A percentile compares a stretch with the other conserved stretches of the same genome.
Evolutionary conservation across 768 basidiomycete genomes (phyloP).

Genomic region (Exidia glandulosa): DNA sequence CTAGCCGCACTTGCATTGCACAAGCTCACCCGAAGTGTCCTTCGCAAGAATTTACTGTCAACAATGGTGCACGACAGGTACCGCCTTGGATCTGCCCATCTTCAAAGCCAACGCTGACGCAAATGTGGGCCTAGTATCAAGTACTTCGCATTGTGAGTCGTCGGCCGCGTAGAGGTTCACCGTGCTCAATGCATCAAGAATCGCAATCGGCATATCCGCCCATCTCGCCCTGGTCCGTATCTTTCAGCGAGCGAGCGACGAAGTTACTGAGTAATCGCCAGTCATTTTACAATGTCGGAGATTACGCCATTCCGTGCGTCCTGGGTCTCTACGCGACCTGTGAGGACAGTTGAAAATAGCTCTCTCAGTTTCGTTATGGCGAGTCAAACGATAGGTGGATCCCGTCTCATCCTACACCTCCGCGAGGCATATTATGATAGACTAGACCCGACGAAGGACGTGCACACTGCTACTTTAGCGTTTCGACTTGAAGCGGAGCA

Average conservation of each 20-base stretch:
- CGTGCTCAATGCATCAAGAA: too few species aligned
- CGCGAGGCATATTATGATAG: background rate
- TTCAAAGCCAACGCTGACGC: too few species aligned
- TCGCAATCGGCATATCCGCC: too few species aligned
- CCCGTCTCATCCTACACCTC: background rate
- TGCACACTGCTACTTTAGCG: too few species aligned
- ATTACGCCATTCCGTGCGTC: background rate
- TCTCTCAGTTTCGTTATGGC: background rate
- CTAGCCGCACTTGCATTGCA: too few species aligned
- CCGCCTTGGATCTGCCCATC: too few species aligned
- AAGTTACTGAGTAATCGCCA: background rate
- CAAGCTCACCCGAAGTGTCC: background rate
- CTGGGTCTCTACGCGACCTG: background rate
- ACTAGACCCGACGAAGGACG: background rate
- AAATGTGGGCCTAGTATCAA: background rate
- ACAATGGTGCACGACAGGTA: too few species aligned
- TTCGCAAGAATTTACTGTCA: background rate
- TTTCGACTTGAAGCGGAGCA: background rate
- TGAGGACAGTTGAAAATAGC: background rate
- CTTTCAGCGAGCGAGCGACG: too few species aligned
- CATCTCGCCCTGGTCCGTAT: too few species aligned
- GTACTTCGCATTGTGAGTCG: background rate
- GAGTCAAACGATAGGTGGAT: background rate
- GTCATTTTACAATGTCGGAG: background rate
- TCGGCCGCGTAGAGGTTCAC: too few species aligned